phyloP scores from a whole-genome alignment of 129 eudicot species.

The Flaveria trinervia region DNA sequence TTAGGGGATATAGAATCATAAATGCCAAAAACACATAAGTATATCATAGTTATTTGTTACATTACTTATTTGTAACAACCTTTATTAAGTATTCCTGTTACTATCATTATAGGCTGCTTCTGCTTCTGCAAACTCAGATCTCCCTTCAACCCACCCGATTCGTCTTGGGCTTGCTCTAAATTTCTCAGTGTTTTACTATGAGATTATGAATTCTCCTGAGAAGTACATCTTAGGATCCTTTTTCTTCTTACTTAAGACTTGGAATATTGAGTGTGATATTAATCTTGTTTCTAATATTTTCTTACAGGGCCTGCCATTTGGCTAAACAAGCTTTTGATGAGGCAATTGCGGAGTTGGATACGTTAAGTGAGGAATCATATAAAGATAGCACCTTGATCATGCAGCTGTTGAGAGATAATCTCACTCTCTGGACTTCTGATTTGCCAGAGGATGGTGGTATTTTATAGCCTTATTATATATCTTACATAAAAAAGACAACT shows the following conservation, averaged over 20 bases:
- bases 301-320: conserved; percentile 88
- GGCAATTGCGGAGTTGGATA: conserved; percentile 97
- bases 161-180: conserved; percentile 98
- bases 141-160: conserved; percentile 97
- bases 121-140: conserved; percentile 81
- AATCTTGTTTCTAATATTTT: background rate
- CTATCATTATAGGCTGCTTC: conserved; percentile 73
- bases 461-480: background rate
- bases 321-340: conserved; percentile 99
- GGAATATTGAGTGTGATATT: conserved; percentile 7
- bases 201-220: conserved; percentile 95
- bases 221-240: conserved; percentile 41
- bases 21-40: background rate
- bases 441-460: conserved; percentile 96
- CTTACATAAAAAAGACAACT: background rate
- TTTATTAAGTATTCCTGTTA: background rate
- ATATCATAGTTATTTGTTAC: background rate
- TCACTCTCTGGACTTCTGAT: conserved; percentile 99
- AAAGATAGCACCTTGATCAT: conserved; percentile 97
- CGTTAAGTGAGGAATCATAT: conserved; percentile 97
- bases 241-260: conserved; percentile 16
- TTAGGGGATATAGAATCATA: background rate
- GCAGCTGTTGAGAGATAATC: conserved; percentile 98
- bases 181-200: conserved; percentile 98
- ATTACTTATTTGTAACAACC: background rate